These are phyloP conservation scores for Rhinocladiella mackenziei DNA, from an alignment of 2,329 filamentous ascomycete genomes.

Conservation along the genomic window DNA sequence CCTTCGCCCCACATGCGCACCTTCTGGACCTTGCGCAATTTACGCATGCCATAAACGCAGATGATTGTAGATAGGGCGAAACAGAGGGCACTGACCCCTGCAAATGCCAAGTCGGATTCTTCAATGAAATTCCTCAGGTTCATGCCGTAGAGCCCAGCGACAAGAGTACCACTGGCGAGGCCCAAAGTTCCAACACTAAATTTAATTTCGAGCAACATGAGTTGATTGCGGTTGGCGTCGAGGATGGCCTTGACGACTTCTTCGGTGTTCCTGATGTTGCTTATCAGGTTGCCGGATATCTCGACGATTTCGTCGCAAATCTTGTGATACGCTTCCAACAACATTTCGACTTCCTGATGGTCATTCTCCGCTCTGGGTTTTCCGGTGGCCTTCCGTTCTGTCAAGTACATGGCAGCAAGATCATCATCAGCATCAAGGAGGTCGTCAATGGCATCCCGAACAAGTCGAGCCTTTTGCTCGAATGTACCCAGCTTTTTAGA, in stretches of 20 bases:
- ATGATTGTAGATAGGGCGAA: slow-evolving; percentile 70
- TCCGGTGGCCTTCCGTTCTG: slow-evolving; percentile 71
- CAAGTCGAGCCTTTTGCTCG: slow-evolving; percentile 91
- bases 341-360: slow-evolving; percentile 94
- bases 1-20: slow-evolving; percentile 77
- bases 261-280: slow-evolving; percentile 93
- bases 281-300: slow-evolving; percentile 86
- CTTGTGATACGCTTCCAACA: slow-evolving; percentile 96
- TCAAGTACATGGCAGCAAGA: slow-evolving; percentile 88
- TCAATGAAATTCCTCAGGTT: slow-evolving; percentile 99
- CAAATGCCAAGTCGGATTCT: slow-evolving; percentile 84
- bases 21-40: slow-evolving; percentile 78
- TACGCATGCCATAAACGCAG: slow-evolving; percentile 76
- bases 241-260: slow-evolving; percentile 97
- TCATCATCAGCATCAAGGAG: slow-evolving; percentile 95
- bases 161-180: slow-evolving; percentile 89
- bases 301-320: slow-evolving; percentile 97
- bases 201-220: slow-evolving; percentile 95
- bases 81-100: slow-evolving; percentile 66
- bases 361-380: slow-evolving; percentile 72
- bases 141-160: slow-evolving; percentile 99
- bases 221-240: slow-evolving; percentile 93
- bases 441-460: slow-evolving; percentile 92
- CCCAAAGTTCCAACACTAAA: slow-evolving; percentile 93
- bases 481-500: slow-evolving; percentile 96